These are phyloP conservation scores for Sarcodon aspratus DNA, from an alignment of 768 basidiomycete genomes.

Conservation along the genomic window DNA sequence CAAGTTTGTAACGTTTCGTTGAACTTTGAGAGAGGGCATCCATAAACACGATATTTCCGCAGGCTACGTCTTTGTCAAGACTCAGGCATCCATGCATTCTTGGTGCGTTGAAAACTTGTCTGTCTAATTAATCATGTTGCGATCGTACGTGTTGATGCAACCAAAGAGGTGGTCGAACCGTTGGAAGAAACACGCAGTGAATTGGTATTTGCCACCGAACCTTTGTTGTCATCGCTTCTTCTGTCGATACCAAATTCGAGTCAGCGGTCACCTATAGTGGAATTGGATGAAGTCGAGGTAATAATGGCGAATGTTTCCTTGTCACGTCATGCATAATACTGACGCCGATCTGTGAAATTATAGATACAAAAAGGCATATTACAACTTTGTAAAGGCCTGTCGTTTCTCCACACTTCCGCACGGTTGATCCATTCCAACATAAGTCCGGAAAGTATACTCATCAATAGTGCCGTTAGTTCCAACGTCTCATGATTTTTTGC, in stretches of 20 bases:
- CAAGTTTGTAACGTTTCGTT: constrained; percentile 18
- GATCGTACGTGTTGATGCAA: constrained; percentile 7
- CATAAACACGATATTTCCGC: constrained; percentile 2
- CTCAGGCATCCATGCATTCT: constrained; percentile 90
- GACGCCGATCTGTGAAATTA: not conserved
- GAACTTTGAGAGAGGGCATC: not conserved
- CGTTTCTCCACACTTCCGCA: constrained; percentile 87
- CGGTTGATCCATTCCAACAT: constrained; percentile 89
- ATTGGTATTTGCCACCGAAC: constrained; percentile 89
- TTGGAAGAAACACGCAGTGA: constrained; percentile 87
- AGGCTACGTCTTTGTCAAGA: constrained; percentile 78
- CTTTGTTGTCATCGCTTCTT: constrained; percentile 71
- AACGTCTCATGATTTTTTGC: not conserved
- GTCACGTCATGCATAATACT: not conserved
- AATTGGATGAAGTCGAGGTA: constrained; percentile 95
- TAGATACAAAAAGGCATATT: constrained; percentile 95
- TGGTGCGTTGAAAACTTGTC: constrained; percentile 31
- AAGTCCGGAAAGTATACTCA: constrained; percentile 74
- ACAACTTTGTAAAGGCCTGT: constrained; percentile 82
- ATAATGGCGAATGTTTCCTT: constrained; percentile 10
- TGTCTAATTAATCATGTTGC: not conserved
- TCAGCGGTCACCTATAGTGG: constrained; percentile 46
- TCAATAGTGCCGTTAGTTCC: constrained; percentile 71
- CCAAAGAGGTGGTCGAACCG: constrained; percentile 91
- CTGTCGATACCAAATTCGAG: constrained; percentile 61